Percentiles rank a stretch among this genome's conserved stretches.
These are phyloP conservation scores for Anisogramma anomala DNA, from an alignment of 2,329 filamentous ascomycete species.

Conservation along the genomic window DNA sequence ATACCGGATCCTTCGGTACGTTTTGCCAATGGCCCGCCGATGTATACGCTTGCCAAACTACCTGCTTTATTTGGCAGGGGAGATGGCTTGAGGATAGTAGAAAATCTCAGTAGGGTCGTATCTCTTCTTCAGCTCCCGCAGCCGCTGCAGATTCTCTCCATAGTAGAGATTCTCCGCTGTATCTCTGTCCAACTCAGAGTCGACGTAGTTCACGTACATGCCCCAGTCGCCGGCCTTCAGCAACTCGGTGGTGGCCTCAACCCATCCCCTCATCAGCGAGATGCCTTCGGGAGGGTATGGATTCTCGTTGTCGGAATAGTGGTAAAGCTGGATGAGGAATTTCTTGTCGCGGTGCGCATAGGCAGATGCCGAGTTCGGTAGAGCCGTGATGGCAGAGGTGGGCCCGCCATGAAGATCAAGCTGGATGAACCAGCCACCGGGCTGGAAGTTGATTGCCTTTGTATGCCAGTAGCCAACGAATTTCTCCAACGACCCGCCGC, in stretches of 20 bases:
- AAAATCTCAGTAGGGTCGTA: slow-evolving; percentile 29
- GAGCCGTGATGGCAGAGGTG: slow-evolving; percentile 26
- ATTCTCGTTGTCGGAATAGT: slow-evolving; percentile 24
- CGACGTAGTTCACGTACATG: slow-evolving; percentile 32
- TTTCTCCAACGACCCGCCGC: slow-evolving; percentile 23
- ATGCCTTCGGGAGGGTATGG: slow-evolving; percentile 25
- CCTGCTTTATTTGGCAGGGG: slow-evolving; percentile 15
- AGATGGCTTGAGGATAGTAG: slow-evolving; percentile 28
- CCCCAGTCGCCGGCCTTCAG: slow-evolving; percentile 23
- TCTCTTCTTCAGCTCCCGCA: slow-evolving; percentile 25
- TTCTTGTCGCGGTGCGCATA: slow-evolving; percentile 35
- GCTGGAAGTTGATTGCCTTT: slow-evolving; percentile 17
- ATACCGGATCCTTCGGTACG: no score
- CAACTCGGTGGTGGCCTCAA: slow-evolving; percentile 22
- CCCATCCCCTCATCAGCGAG: slow-evolving; percentile 24
- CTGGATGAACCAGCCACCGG: slow-evolving; percentile 31
- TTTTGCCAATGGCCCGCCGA: neutral
- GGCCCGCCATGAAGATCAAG: slow-evolving; percentile 31
- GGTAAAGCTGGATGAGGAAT: slow-evolving; percentile 38
- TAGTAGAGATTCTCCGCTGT: slow-evolving; percentile 27
- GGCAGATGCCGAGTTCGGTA: slow-evolving; percentile 22
- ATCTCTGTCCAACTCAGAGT: slow-evolving; percentile 24
- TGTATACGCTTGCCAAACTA: neutral
- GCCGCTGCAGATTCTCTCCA: slow-evolving; percentile 23
- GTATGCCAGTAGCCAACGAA: slow-evolving; percentile 29